Percentiles rank a stretch among this genome's conserved stretches.
These are phyloP conservation scores for Pinus tabuliformis DNA, from an alignment of 75 land plant genomes.

Conservation along the genomic window DNA sequence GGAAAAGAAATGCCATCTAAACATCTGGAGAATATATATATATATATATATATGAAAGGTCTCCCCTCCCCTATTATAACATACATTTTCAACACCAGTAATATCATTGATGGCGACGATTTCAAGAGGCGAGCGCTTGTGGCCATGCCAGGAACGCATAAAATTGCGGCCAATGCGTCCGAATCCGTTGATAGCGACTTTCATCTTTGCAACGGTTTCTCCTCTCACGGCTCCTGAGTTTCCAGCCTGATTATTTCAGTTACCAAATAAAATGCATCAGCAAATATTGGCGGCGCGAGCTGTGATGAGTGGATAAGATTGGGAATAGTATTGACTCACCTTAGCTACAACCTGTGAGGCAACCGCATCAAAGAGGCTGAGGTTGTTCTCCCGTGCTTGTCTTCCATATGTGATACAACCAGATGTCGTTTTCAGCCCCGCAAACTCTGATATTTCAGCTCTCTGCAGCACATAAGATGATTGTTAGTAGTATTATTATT, in stretches of 20 bases:
- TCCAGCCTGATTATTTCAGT: slow-evolving; percentile 22
- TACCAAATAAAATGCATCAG: too few species aligned
- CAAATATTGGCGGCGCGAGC: background rate
- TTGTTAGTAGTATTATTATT: too few species aligned
- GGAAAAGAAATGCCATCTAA: background rate
- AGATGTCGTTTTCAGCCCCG: slow-evolving; percentile 36
- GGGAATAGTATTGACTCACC: slow-evolving; percentile 14
- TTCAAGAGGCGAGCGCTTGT: slow-evolving; percentile 82
- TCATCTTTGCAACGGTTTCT: slow-evolving; percentile 80
- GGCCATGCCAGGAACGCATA: slow-evolving; percentile 90
- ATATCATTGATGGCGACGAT: slow-evolving; percentile 79
- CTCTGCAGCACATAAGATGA: slow-evolving; percentile 23
- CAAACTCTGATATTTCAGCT: slow-evolving; percentile 39
- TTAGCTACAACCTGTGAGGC: slow-evolving; percentile 43
- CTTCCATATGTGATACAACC: slow-evolving; percentile 15
- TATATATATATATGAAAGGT: background rate
- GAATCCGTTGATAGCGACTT: slow-evolving; percentile 89
- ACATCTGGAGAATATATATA: too few species aligned
- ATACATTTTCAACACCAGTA: slow-evolving; percentile 74
- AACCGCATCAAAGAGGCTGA: slow-evolving; percentile 32
- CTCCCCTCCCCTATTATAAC: background rate
- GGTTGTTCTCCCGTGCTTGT: slow-evolving; percentile 26
- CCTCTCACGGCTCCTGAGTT: slow-evolving; percentile 37
- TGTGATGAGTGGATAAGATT: background rate
- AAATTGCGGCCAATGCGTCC: slow-evolving; percentile 94